Percentiles rank a stretch among this genome's conserved stretches.
phyloP scores from a whole-genome alignment of 345 rosid species.

The Geranium brycei region DNA sequence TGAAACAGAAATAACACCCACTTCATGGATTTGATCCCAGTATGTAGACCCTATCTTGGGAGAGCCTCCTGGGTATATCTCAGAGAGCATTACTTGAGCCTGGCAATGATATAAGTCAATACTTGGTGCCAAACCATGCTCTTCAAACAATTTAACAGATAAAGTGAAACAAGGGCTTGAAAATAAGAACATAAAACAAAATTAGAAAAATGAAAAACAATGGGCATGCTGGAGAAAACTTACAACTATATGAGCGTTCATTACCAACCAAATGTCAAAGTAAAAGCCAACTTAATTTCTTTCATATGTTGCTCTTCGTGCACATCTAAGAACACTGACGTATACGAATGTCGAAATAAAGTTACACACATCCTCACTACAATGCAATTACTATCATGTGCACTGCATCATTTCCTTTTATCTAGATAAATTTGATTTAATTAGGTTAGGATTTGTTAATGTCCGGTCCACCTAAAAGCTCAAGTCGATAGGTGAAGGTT shows the following conservation, averaged over 20 bases:
- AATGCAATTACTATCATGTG: not conserved
- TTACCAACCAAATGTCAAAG: not conserved
- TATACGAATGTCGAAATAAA: not conserved
- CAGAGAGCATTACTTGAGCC: slow-evolving; percentile 87
- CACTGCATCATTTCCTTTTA: no score
- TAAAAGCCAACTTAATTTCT: not conserved
- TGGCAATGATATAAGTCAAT: slow-evolving; percentile 18
- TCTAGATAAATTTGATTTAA: no score
- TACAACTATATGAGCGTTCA: not conserved
- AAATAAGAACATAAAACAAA: no score
- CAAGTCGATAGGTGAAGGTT: no score
- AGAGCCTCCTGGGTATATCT: slow-evolving; percentile 93
- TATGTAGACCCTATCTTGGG: slow-evolving; percentile 68
- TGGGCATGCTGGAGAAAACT: not conserved
- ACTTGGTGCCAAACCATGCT: slow-evolving; percentile 5
- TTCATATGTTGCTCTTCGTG: not conserved
- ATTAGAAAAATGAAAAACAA: no score
- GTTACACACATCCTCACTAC: not conserved
- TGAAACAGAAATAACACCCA: slow-evolving; percentile 56
- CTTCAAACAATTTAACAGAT: not conserved
- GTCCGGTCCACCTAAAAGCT: no score
- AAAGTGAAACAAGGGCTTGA: not conserved
- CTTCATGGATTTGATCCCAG: slow-evolving; percentile 92
- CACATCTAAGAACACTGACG: not conserved
- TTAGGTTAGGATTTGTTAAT: no score